Percentiles rank a stretch among this genome's conserved stretches.
These are phyloP conservation scores for Neofusicoccum sp. DNA, from an alignment of 2,329 filamentous ascomycete genomes.

Conservation along the genomic window DNA sequence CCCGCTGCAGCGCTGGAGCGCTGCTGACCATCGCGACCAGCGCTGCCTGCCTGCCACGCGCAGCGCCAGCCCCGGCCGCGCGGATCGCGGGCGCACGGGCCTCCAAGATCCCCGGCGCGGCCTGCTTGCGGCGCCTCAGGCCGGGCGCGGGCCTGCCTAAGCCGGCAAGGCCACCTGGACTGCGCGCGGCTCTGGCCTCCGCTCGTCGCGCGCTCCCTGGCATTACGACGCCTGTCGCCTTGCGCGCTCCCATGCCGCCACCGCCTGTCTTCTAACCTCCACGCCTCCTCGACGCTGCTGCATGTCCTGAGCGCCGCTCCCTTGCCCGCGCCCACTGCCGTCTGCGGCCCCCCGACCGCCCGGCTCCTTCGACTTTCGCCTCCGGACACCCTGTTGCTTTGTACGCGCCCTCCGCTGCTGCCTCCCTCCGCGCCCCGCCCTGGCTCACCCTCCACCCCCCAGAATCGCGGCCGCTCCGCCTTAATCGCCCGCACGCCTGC, in stretches of 20 bases:
- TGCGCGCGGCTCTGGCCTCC: conserved; percentile 8
- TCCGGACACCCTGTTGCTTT: conserved; percentile 5
- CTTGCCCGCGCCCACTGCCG: neutral
- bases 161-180: neutral
- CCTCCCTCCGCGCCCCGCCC: neutral
- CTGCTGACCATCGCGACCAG: neutral
- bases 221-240: neutral
- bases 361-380: neutral
- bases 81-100: too few species aligned
- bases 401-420: neutral
- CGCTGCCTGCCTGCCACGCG: too few species aligned
- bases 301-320: neutral
- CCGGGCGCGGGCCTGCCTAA: conserved; percentile 2
- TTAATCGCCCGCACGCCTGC: neutral
- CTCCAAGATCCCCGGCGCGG: too few species aligned
- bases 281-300: neutral
- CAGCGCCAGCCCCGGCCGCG: too few species aligned
- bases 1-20: neutral
- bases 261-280: conserved; percentile 8
- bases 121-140: neutral
- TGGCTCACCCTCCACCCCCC: neutral
- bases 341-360: conserved; percentile 1
- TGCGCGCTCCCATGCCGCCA: neutral
- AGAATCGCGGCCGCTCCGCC: neutral
- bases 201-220: conserved; percentile 3